Percentiles rank a stretch among this genome's conserved stretches.
Evolutionary conservation across 108 stramenopile species (phyloP).

Genomic region (Conticribra weissflogii): DNA sequence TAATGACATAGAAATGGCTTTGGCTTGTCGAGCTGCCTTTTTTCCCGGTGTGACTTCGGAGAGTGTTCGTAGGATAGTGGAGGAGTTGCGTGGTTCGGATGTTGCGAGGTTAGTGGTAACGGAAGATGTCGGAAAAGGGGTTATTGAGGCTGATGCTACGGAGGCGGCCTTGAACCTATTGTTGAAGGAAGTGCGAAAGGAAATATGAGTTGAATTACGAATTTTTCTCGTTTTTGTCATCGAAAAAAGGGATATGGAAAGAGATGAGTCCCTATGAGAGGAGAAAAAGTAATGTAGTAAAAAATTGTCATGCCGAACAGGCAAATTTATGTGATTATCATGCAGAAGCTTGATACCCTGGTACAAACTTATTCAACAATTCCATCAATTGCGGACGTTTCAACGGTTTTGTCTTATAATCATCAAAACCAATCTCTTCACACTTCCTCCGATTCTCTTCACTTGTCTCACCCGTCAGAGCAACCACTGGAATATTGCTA

Average conservation of each 20-base stretch:
- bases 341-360: slow-evolving; percentile 11
- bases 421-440: slow-evolving; percentile 56
- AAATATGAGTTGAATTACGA: neutral
- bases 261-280: too few species aligned
- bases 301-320: too few species aligned
- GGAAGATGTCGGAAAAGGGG: slow-evolving; percentile 22
- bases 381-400: slow-evolving; percentile 37
- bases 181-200: slow-evolving; percentile 8
- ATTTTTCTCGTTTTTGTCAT: too few species aligned
- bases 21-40: slow-evolving; percentile 70
- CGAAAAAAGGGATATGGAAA: too few species aligned
- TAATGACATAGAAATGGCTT: slow-evolving; percentile 89
- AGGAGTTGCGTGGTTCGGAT: neutral
- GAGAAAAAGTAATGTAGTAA: too few species aligned
- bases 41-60: slow-evolving; percentile 66
- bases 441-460: slow-evolving; percentile 29
- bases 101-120: slow-evolving; percentile 24
- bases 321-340: too few species aligned
- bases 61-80: slow-evolving; percentile 39
- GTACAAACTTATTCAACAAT: slow-evolving; percentile 28
- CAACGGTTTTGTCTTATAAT: slow-evolving; percentile 45
- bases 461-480: slow-evolving; percentile 48
- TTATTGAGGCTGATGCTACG: slow-evolving; percentile 38
- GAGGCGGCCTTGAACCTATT: slow-evolving; percentile 43
- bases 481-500: slow-evolving; percentile 49